Evolutionary conservation across 768 basidiomycete species (phyloP), one percentile per base, ranked within the genome.

Genomic region (Lactarius quietus): DNA sequence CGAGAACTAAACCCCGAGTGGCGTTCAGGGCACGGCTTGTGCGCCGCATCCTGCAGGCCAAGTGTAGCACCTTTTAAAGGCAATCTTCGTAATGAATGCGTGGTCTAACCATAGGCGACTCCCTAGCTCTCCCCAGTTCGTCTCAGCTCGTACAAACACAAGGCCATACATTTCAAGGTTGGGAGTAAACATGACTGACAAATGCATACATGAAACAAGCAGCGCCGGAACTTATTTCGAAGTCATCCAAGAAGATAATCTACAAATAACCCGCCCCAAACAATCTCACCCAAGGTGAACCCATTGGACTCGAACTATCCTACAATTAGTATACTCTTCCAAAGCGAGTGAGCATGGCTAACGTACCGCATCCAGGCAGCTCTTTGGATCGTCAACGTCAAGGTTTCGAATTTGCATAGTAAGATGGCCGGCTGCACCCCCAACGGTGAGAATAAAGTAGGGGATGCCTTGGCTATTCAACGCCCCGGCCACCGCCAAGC

Each of bases 401-500:
- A 66, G 55, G 5, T 29, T 63, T 35, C 14, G 29, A 36, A 61
- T 58, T 28, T 69, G 68, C 58, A 39, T 38, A 14, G 62, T 17
- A 18, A 69, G 38, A 31, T 63, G 53, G 39, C 5, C 28, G 20
- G 45, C 51, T 38, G 57, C 26, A 15, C 66, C 66, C 29, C 45
- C 66, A 35, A 58, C 62, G 6, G 62, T 54, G 20, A 69, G 31
- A 1, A 57, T 15, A 43, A 53, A 69, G 55, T 55, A 69, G 26
- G 61, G 53, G 2, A 59, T 15, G 20, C 71, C 66, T n/a, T 74
- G 74, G 14, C 52, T 36, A 59, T 76, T 76, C 52, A 74, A 61
- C 38, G 73, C 29, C 5, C 75, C 76, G 8, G 73, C 72, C 45
- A 69, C 26, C 15, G 70, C 54, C 12, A 79, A 63, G 20, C 70